Percentiles rank a stretch among this genome's conserved stretches.
Conservation (phyloP, 257 asterid species). For the Haberlea rhodopensis region DNA sequence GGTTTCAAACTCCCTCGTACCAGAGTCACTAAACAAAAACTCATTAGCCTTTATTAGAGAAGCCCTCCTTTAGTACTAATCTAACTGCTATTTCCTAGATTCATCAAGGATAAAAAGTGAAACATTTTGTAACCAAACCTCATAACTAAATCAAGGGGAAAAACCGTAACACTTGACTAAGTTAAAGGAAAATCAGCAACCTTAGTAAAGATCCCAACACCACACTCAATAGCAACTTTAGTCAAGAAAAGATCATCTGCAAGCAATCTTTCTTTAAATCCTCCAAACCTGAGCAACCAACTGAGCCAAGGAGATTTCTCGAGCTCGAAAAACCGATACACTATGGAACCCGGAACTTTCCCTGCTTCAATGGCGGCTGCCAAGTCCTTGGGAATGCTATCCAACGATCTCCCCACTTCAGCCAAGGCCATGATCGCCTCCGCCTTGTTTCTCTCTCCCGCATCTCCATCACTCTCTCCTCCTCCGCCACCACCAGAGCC, state of each 20-base stretch:
- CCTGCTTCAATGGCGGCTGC: constrained; percentile 79
- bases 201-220: constrained; percentile 93
- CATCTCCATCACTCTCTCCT: constrained; percentile 50
- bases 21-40: too few species aligned
- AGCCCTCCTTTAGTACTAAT: background rate
- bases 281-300: constrained; percentile 79
- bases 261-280: constrained; percentile 84
- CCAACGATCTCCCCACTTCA: constrained; percentile 71
- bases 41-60: too few species aligned
- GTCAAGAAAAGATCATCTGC: constrained; percentile 97
- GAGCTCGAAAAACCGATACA: constrained; percentile 60
- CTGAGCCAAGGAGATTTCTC: constrained; percentile 63
- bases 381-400: constrained; percentile 79
- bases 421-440: constrained; percentile 82
- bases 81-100: background rate
- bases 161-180: background rate
- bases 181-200: constrained; percentile 29
- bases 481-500: constrained; percentile 36
- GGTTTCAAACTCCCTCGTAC: too few species aligned
- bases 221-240: constrained; percentile 95
- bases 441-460: constrained; percentile 58
- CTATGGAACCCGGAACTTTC: constrained; percentile 67
- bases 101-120: background rate
- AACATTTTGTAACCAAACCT: background rate
- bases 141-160: background rate